Percentiles rank a stretch among this genome's conserved stretches.
phyloP scores from a whole-genome alignment of 257 asterid species.

The Marsdenia floribunda region DNA sequence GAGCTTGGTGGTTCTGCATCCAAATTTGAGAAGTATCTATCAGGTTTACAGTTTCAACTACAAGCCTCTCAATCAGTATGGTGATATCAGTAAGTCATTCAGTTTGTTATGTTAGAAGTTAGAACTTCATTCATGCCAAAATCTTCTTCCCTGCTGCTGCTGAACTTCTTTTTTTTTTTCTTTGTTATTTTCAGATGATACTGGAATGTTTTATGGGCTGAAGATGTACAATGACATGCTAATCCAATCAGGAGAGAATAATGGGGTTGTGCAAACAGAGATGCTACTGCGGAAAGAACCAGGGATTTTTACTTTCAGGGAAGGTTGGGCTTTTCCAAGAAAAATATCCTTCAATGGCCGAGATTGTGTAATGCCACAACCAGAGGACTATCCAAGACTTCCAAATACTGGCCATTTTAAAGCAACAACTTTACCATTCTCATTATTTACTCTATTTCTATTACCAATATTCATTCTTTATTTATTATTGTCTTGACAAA shows the following conservation, averaged over 20 bases:
- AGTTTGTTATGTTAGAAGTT: too few relatives aligned
- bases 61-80: constrained; percentile 57
- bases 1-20: constrained; percentile 70
- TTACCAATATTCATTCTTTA: constrained; percentile 14
- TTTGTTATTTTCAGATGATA: constrained; percentile 45
- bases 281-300: constrained; percentile 47
- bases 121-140: background rate
- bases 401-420: constrained; percentile 34
- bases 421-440: constrained; percentile 2
- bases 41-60: constrained; percentile 83
- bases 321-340: constrained; percentile 82
- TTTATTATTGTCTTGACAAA: constrained; percentile 14
- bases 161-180: background rate
- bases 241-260: constrained; percentile 46
- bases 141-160: background rate
- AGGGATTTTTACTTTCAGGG: constrained; percentile 45
- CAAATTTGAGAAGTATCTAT: constrained; percentile 52
- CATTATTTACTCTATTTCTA: constrained; percentile 1
- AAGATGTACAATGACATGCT: constrained; percentile 64
- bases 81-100: constrained; percentile 45
- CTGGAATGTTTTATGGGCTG: constrained; percentile 71
- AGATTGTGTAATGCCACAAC: constrained; percentile 65
- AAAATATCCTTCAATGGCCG: constrained; percentile 66
- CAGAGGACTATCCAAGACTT: constrained; percentile 56
- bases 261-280: constrained; percentile 76